These are phyloP conservation scores for Podospora anserina DNA, from an alignment of 495 filamentous ascomycete species.

Conservation along the genomic window DNA sequence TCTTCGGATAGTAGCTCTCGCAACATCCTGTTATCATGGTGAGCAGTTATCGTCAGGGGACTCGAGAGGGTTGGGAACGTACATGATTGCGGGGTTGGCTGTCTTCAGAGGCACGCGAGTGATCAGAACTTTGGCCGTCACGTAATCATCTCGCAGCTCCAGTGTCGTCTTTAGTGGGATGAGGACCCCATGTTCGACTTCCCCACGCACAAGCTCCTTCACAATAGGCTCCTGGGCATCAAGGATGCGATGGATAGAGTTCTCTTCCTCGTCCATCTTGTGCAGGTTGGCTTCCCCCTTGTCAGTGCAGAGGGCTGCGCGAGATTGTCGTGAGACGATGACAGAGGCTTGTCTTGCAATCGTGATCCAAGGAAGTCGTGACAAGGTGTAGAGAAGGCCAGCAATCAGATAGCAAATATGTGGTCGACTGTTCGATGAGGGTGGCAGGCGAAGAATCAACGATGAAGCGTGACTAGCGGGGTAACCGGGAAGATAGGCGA, in stretches of 20 bases:
- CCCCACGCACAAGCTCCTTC: slow-evolving; percentile 28
- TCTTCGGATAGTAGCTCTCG: slow-evolving; percentile 52
- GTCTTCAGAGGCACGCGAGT: slow-evolving; percentile 52
- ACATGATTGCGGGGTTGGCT: slow-evolving; percentile 53
- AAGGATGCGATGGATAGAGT: slow-evolving; percentile 24
- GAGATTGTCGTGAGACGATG: neutral
- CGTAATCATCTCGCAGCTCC: slow-evolving; percentile 49
- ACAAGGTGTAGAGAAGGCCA: neutral
- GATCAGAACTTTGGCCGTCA: slow-evolving; percentile 49
- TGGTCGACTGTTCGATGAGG: neutral
- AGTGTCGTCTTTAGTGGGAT: slow-evolving; percentile 55
- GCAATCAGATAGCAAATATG: neutral
- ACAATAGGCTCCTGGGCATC: slow-evolving; percentile 31
- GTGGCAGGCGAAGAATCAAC: neutral
- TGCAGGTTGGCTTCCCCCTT: neutral
- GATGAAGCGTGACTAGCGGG: neutral
- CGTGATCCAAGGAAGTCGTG: neutral
- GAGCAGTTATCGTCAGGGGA: slow-evolving; percentile 6
- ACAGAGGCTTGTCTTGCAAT: neutral
- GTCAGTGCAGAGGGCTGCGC: neutral
- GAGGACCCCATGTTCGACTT: slow-evolving; percentile 41
- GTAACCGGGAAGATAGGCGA: slow-evolving; percentile 1
- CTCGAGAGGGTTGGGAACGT: slow-evolving; percentile 23
- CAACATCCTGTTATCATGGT: slow-evolving; percentile 37
- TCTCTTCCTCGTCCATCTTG: slow-evolving; percentile 30